These are phyloP conservation scores for Vaccinium corymbosum DNA, from an alignment of 148 eudicot species.

Conservation along the genomic window DNA sequence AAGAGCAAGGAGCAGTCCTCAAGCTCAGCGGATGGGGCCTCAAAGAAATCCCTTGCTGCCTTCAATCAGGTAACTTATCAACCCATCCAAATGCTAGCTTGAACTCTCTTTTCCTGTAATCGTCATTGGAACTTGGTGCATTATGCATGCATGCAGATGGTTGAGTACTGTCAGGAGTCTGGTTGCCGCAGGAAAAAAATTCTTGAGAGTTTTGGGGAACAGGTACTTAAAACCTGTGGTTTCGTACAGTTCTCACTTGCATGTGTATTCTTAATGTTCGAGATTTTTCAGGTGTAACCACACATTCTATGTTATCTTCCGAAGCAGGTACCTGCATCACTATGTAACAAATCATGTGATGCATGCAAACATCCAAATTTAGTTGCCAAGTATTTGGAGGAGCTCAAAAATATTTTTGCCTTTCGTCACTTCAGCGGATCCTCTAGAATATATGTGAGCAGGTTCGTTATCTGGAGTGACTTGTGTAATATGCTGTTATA, in stretches of 20 bases:
- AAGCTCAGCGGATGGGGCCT: conserved; percentile 41
- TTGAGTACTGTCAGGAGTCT: conserved; percentile 75
- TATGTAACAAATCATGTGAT: conserved; percentile 78
- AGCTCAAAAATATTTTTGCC: conserved; percentile 43
- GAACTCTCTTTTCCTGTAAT: neutral
- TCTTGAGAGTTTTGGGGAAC: conserved; percentile 84
- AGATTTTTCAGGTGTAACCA: neutral
- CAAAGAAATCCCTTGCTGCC: conserved; percentile 68
- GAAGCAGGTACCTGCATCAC: conserved; percentile 55
- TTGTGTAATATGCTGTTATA: neutral
- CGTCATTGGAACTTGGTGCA: conserved; percentile 4
- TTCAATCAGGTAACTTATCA: conserved; percentile 51
- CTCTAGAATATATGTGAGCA: conserved; percentile 53
- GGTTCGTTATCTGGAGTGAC: conserved; percentile 34
- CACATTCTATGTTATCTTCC: conserved; percentile 12
- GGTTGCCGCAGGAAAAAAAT: conserved; percentile 82
- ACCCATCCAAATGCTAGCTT: conserved; percentile 4
- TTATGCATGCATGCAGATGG: conserved; percentile 47
- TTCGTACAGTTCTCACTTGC: neutral
- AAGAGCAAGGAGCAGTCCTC: conserved; percentile 57
- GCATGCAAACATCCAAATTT: conserved; percentile 76
- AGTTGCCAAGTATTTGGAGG: conserved; percentile 62
- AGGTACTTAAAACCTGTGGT: conserved; percentile 40
- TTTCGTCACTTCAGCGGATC: conserved; percentile 40
- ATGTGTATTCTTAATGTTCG: neutral